Percentiles rank a stretch among this genome's conserved stretches.
Evolutionary conservation across 768 basidiomycete genomes (phyloP).

Genomic region (Rhizopogon vinicolor): DNA sequence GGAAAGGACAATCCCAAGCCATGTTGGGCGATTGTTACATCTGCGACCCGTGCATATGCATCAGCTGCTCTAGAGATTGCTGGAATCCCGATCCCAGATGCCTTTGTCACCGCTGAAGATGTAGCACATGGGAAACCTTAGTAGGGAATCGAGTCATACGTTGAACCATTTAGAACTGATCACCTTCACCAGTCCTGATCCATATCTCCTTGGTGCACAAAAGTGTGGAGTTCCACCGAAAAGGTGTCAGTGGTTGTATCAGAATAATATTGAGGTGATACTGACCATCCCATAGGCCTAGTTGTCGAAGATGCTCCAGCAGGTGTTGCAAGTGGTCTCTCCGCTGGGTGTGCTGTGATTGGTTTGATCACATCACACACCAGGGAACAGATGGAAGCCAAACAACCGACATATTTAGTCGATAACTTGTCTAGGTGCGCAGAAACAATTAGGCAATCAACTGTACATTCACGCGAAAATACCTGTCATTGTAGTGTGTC

Average conservation of each 20-base stretch:
- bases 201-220: constrained; percentile 84
- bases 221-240: constrained; percentile 58
- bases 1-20: constrained; percentile 43
- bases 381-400: constrained; percentile 59
- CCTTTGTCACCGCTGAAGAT: constrained; percentile 81
- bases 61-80: constrained; percentile 62
- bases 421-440: constrained; percentile 64
- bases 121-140: constrained; percentile 79
- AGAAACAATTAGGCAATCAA: not conserved
- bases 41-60: constrained; percentile 77
- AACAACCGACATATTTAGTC: constrained; percentile 64
- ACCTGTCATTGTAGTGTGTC: constrained; percentile 13
- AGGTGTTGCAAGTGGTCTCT: constrained; percentile 73
- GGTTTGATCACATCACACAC: constrained; percentile 81
- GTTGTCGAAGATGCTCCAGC: constrained; percentile 92
- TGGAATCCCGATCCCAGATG: constrained; percentile 63
- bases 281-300: constrained; percentile 42
- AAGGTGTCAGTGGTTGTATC: constrained; percentile 43
- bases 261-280: constrained; percentile 15
- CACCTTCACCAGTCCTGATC: constrained; percentile 59
- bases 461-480: not conserved
- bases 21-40: constrained; percentile 85
- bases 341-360: constrained; percentile 81
- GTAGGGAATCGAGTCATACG: constrained; percentile 27
- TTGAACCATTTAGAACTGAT: constrained; percentile 1